A percentile compares a stretch with the other conserved stretches of the same genome.
Evolutionary conservation across 768 basidiomycete genomes (phyloP).

Genomic region (Antrodiella citrinella): DNA sequence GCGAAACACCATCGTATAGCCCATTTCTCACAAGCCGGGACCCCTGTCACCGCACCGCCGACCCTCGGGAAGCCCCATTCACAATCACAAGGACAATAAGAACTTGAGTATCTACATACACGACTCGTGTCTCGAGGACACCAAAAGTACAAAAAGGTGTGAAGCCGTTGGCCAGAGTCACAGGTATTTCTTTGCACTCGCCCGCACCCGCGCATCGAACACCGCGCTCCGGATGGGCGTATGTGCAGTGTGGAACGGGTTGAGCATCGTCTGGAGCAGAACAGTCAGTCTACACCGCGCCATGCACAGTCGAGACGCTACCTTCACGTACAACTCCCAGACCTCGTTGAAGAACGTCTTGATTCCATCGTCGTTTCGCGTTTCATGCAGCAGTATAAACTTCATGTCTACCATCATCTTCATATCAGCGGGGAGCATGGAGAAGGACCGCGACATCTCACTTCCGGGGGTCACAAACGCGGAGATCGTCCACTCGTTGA

Average conservation of each 20-base stretch:
- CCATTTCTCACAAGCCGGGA: slow-evolving; percentile 11
- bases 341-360: slow-evolving; percentile 87
- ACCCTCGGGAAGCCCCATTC: background rate
- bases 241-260: slow-evolving; percentile 95
- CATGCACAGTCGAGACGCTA: slow-evolving; percentile 25
- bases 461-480: slow-evolving; percentile 94
- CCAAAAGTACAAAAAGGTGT: too few relatives aligned
- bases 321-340: slow-evolving; percentile 98
- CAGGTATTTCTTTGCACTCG: slow-evolving; percentile 81
- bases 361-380: slow-evolving; percentile 96
- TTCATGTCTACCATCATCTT: slow-evolving; percentile 68
- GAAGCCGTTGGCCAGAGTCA: too few relatives aligned
- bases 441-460: slow-evolving; percentile 34
- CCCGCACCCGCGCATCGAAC: slow-evolving; percentile 80
- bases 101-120: too few relatives aligned
- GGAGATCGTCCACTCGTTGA: slow-evolving; percentile 98
- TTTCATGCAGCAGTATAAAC: slow-evolving; percentile 89
- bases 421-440: slow-evolving; percentile 1
- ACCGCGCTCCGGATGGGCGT: slow-evolving; percentile 67
- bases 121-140: too few relatives aligned
- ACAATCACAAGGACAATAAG: too few relatives aligned
- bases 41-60: slow-evolving; percentile 17
- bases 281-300: slow-evolving; percentile 9
- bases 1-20: slow-evolving; percentile 18
- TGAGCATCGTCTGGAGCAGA: slow-evolving; percentile 64